Base-by-base conservation (phyloP, 1,139 yeast species). In the Kodamaea derodonti region DNA sequence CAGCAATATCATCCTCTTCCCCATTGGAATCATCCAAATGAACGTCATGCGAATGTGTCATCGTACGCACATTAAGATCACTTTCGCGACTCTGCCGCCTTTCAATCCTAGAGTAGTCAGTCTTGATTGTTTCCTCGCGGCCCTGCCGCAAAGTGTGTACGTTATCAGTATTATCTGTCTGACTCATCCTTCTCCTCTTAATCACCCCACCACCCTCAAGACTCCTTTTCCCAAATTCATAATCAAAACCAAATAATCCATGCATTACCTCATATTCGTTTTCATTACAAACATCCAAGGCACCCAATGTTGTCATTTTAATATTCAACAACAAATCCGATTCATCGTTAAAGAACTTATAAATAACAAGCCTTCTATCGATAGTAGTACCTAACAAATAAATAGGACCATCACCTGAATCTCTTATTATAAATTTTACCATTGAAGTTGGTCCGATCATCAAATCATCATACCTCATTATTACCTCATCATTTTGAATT, bases 371-470 rank as follows among this genome's bases (percentile, higher is more conserved):
- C 20, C 44, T 36, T 27, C 47, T 48, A 31, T 57, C 60, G 9
- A 59, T 40, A 11, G 58, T 51, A 12, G 62, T 41, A 14, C 54
- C 42, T 12, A 60, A 32, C 8, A 57, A 38, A 31, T 51, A 58
- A 3, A 60, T 40, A 12, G 65, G 63, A 30, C 46, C 47, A 33
- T 55, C 55, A 10, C 15, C 18, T n/a, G 48, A 36, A 9, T 20
- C 23, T 9, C 17, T 15, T 29, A 30, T 27, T 15, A 52, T 34
- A 14, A 54, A 31, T 26, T 50, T 42, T 22, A 51, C 37, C 16
- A 41, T 35, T 23, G 51, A 40, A 20, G 50, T 43, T 2, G 68
- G 63, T 0, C 69, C 70, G 34, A 62, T 47, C 17, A 51, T 46
- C 33, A 60, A 49, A 15, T 48, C 41, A 14, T 51, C 56, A 33